Evolutionary conservation across 2,329 filamentous ascomycete genomes (phyloP).

Genomic region (Alternaria dauci): DNA sequence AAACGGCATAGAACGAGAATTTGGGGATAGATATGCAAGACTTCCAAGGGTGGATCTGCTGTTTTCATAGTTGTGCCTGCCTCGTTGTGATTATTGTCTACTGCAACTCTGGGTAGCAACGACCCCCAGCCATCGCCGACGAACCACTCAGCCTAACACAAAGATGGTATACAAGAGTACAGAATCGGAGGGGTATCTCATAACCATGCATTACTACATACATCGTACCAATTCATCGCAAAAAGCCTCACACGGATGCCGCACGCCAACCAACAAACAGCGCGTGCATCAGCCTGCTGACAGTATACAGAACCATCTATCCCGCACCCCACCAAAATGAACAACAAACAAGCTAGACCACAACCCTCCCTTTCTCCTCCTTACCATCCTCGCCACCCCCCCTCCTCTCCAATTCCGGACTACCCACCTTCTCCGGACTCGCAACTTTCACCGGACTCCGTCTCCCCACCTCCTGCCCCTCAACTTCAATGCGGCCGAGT

Average conservation of each 20-base stretch:
- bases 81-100: neutral
- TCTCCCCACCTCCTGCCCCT: slow-evolving; percentile 11
- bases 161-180: neutral
- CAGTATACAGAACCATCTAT: neutral
- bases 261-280: neutral
- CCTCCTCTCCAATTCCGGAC: slow-evolving; percentile 9
- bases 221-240: slow-evolving; percentile 8
- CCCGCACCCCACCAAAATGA: neutral
- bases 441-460: slow-evolving; percentile 2
- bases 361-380: neutral
- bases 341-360: slow-evolving; percentile 8
- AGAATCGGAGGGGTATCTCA: slow-evolving; percentile 13
- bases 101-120: neutral
- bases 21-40: neutral
- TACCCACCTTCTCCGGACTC: slow-evolving; percentile 12
- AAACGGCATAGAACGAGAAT: neutral
- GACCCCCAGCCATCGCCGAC: neutral
- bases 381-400: neutral
- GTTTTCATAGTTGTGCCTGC: neutral
- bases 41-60: too few relatives aligned
- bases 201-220: slow-evolving; percentile 18
- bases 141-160: neutral
- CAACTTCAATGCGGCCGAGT: slow-evolving; percentile 7
- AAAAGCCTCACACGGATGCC: slow-evolving; percentile 2
- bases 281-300: neutral